These are phyloP conservation scores for Citrus sp. DNA, from an alignment of 345 rosid species.

Conservation along the genomic window DNA sequence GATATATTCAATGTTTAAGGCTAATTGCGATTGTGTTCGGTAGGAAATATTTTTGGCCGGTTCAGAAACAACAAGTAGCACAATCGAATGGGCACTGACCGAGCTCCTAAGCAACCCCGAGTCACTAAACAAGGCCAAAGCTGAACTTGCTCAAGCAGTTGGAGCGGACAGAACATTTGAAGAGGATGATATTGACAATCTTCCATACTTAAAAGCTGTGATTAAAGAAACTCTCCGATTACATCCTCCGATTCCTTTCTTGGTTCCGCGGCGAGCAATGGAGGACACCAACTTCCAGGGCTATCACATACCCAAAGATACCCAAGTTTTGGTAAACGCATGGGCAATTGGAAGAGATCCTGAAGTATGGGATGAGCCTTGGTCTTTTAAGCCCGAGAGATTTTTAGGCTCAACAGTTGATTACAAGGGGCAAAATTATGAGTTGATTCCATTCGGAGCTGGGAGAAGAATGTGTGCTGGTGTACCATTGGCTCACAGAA, in stretches of 20 bases:
- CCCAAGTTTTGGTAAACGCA: conserved; percentile 47
- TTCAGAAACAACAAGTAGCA: conserved; percentile 56
- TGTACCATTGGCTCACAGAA: conserved; percentile 31
- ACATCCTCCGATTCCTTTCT: conserved; percentile 59
- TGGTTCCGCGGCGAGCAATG: conserved; percentile 47
- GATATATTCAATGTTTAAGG: too few relatives aligned
- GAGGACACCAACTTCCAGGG: conserved; percentile 49
- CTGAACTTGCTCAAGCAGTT: conserved; percentile 40
- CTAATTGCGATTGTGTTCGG: neutral
- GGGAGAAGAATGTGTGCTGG: conserved; percentile 52
- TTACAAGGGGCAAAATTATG: conserved; percentile 38
- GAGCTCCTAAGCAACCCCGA: conserved; percentile 53
- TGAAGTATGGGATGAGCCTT: conserved; percentile 40
- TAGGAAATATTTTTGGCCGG: conserved; percentile 70
- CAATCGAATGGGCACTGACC: conserved; percentile 66
- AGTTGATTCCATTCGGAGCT: conserved; percentile 46
- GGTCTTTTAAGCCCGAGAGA: conserved; percentile 37
- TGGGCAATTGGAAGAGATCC: conserved; percentile 75
- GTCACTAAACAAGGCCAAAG: conserved; percentile 40
- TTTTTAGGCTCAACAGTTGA: conserved; percentile 36
- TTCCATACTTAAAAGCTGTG: conserved; percentile 51
- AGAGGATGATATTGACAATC: conserved; percentile 48
- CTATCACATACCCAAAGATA: conserved; percentile 41
- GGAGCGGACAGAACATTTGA: conserved; percentile 43
- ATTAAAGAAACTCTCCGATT: conserved; percentile 48